These are phyloP conservation scores for Barbarea vulgaris DNA, from an alignment of 345 rosid species.

Conservation along the genomic window DNA sequence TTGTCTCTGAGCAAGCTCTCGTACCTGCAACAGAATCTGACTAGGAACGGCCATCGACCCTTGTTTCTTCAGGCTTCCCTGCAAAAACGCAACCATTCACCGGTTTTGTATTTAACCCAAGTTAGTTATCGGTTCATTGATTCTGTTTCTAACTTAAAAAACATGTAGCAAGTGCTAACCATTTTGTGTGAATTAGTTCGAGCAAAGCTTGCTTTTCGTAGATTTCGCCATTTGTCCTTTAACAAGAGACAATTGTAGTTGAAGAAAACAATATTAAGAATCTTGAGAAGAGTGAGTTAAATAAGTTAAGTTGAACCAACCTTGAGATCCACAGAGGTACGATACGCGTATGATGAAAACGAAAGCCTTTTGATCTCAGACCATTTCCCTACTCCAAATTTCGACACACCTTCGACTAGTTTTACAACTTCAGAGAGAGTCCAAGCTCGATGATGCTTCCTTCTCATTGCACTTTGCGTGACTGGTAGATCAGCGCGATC, in stretches of 20 bases:
- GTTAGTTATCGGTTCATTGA: neutral
- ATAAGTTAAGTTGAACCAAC: slow-evolving; percentile 42
- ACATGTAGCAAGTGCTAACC: slow-evolving; percentile 46
- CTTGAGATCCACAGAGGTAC: slow-evolving; percentile 95
- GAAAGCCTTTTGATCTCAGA: slow-evolving; percentile 83
- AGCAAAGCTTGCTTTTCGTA: slow-evolving; percentile 80
- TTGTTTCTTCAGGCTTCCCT: slow-evolving; percentile 68
- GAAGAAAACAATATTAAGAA: neutral
- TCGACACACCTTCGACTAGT: slow-evolving; percentile 87
- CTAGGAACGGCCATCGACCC: slow-evolving; percentile 69
- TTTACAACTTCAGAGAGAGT: slow-evolving; percentile 80
- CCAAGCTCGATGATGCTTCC: slow-evolving; percentile 98
- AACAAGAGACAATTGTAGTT: slow-evolving; percentile 18
- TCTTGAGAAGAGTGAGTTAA: neutral
- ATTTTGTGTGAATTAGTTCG: slow-evolving; percentile 59
- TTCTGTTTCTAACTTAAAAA: neutral
- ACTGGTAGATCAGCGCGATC: slow-evolving; percentile 46
- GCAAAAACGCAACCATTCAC: slow-evolving; percentile 23
- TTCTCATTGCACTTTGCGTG: slow-evolving; percentile 61
- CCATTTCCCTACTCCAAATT: slow-evolving; percentile 94
- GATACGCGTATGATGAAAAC: slow-evolving; percentile 71
- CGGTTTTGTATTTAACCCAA: neutral
- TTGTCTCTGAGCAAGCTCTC: slow-evolving; percentile 79
- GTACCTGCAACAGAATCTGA: slow-evolving; percentile 63
- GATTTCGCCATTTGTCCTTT: slow-evolving; percentile 96